phyloP scores from a whole-genome alignment of 257 asterid genomes.

The Oldenlandia corymbosa region DNA sequence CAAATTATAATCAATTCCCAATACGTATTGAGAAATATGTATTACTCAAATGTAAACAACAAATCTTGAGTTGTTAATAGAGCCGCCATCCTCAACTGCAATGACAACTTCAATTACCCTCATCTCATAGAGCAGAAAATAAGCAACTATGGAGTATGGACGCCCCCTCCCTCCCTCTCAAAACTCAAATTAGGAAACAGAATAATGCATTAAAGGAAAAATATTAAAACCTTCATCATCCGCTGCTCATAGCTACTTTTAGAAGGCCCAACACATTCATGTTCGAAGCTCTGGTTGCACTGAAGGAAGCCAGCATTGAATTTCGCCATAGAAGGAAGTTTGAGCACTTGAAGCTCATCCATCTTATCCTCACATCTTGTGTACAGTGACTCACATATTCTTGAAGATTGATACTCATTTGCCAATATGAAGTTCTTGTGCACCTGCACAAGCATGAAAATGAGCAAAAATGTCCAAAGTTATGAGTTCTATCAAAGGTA shows the following conservation, averaged over 20 bases:
- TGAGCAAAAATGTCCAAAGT: conserved; percentile 20
- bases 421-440: conserved; percentile 56
- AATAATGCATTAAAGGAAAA: not conserved
- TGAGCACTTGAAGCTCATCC: conserved; percentile 93
- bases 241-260: conserved; percentile 76
- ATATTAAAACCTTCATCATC: conserved; percentile 65
- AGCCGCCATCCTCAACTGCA: not conserved
- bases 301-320: conserved; percentile 88
- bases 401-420: conserved; percentile 81
- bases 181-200: conserved; percentile 4
- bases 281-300: conserved; percentile 83
- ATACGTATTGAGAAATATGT: not conserved
- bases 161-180: not conserved
- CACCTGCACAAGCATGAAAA: conserved; percentile 37
- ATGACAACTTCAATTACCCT: not conserved
- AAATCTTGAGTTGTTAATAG: not conserved
- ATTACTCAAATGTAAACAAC: not conserved
- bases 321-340: conserved; percentile 98
- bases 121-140: not conserved
- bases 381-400: conserved; percentile 74
- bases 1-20: not conserved
- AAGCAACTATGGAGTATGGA: not conserved
- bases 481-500: not conserved
- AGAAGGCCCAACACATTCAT: conserved; percentile 87
- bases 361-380: conserved; percentile 83